These are phyloP conservation scores for Aphanoascus verrucosus DNA, from an alignment of 2,329 filamentous ascomycete genomes.

Conservation along the genomic window DNA sequence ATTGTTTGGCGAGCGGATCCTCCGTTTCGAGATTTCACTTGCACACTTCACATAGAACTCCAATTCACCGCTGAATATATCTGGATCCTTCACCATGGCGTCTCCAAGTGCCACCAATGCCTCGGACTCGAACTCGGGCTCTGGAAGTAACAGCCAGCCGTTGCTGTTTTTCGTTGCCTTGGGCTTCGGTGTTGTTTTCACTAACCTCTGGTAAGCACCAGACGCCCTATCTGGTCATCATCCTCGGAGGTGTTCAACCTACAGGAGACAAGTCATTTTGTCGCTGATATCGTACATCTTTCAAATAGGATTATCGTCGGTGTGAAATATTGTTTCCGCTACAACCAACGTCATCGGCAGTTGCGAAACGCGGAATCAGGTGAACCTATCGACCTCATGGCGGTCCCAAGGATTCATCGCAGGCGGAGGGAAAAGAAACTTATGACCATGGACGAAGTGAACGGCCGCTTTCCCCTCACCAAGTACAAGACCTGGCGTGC, in stretches of 20 bases:
- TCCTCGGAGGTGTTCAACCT: slow-evolving; percentile 1
- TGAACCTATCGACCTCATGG: slow-evolving; percentile 77
- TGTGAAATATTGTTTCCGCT: slow-evolving; percentile 98
- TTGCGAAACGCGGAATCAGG: slow-evolving; percentile 66
- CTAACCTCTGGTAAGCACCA: slow-evolving; percentile 81
- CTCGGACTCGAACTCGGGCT: not conserved
- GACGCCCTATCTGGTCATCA: not conserved
- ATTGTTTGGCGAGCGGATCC: not conserved
- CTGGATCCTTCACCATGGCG: not conserved
- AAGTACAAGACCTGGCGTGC: slow-evolving; percentile 97
- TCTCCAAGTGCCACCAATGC: slow-evolving; percentile 1
- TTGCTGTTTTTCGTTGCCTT: slow-evolving; percentile 88
- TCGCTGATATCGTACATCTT: slow-evolving; percentile 5
- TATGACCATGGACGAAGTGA: slow-evolving; percentile 98
- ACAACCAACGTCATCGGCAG: slow-evolving; percentile 85
- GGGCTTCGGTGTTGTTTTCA: slow-evolving; percentile 96
- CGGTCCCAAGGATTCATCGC: slow-evolving; percentile 75
- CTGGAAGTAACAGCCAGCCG: slow-evolving; percentile 49
- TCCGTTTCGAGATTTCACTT: not conserved
- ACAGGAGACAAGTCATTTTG: not conserved
- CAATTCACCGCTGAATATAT: not conserved
- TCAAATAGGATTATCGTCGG: slow-evolving; percentile 86
- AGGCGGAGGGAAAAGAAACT: slow-evolving; percentile 91
- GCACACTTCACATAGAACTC: not conserved
- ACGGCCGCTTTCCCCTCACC: slow-evolving; percentile 86